Conservation (phyloP, 164 flowering plant genomes). For the Piper betle region DNA sequence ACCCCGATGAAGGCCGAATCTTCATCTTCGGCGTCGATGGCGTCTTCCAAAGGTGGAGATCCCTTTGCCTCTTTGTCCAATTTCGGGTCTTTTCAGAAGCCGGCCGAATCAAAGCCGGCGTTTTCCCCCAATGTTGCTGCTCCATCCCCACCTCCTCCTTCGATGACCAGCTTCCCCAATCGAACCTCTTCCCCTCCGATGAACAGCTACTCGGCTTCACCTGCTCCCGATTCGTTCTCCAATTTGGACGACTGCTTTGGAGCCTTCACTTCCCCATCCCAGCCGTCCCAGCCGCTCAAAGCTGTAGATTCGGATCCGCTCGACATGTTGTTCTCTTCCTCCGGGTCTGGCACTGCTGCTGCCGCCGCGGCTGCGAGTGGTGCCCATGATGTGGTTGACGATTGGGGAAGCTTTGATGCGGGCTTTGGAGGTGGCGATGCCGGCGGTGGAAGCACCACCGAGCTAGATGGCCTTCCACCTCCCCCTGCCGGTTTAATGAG, state of each 20-base stretch:
- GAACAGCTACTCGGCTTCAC: constrained; percentile 18
- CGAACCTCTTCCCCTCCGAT: not conserved
- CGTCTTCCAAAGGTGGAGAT: constrained; percentile 32
- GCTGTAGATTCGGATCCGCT: constrained; percentile 42
- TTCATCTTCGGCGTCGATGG: constrained; percentile 19
- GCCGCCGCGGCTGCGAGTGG: not conserved
- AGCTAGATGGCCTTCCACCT: constrained; percentile 91
- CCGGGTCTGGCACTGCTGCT: constrained; percentile 29
- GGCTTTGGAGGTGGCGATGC: constrained; percentile 35
- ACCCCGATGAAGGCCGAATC: constrained; percentile 30
- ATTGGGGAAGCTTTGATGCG: constrained; percentile 56
- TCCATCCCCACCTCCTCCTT: constrained; percentile 4
- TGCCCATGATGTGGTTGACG: constrained; percentile 20
- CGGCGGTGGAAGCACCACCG: constrained; percentile 42
- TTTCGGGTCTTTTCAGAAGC: constrained; percentile 30
- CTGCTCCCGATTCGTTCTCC: constrained; percentile 8
- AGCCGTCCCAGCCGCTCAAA: constrained; percentile 12
- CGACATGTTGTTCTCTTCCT: constrained; percentile 44
- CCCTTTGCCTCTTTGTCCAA: constrained; percentile 64
- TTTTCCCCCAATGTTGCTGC: constrained; percentile 10
- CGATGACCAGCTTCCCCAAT: not conserved
- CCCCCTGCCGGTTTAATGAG: constrained; percentile 82
- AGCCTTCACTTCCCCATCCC: constrained; percentile 18
- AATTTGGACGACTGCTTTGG: constrained; percentile 32
- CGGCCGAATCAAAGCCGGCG: constrained; percentile 1